Evolutionary conservation across 805 yeast species (phyloP).

Genomic region (Candida broadrunensis): DNA sequence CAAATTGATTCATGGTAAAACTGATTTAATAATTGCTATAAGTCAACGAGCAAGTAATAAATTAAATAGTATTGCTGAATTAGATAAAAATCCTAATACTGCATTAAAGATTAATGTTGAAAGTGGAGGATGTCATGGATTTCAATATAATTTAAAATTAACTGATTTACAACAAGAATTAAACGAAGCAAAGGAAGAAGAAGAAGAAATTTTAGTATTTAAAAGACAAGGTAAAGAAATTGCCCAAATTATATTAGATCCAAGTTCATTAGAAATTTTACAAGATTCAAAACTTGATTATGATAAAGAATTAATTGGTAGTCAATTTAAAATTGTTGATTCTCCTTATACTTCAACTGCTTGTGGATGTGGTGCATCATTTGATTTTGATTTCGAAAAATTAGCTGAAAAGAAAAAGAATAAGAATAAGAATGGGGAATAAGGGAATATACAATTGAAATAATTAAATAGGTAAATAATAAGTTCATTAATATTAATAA

Average conservation of each 20-base stretch:
- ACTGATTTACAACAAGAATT: constrained; percentile 40
- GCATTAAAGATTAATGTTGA: constrained; percentile 78
- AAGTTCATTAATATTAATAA: no score
- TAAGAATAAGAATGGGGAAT: no score
- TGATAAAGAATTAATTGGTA: constrained; percentile 89
- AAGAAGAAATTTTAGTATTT: constrained; percentile 48
- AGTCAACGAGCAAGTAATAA: constrained; percentile 49
- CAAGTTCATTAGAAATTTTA: constrained; percentile 72
- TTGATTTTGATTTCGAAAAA: constrained; percentile 47
- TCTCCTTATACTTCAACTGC: constrained; percentile 74
- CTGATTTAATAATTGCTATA: constrained; percentile 42
- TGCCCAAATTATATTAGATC: constrained; percentile 66
- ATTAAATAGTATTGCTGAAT: constrained; percentile 47
- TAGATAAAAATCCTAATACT: constrained; percentile 56
- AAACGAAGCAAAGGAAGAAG: constrained; percentile 18
- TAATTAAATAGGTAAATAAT: no score
- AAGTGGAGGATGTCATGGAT: constrained; percentile 98
- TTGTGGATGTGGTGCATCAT: constrained; percentile 47
- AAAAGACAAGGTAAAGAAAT: constrained; percentile 47
- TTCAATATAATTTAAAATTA: constrained; percentile 78
- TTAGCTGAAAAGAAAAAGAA: constrained; percentile 22
- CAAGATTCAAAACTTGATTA: constrained; percentile 86
- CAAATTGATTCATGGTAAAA: constrained; percentile 30
- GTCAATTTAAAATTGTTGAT: constrained; percentile 86
- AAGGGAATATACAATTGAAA: no score